These are phyloP conservation scores for Aspergillus amoenus DNA, from an alignment of 2,329 filamentous ascomycete genomes.

Conservation along the genomic window DNA sequence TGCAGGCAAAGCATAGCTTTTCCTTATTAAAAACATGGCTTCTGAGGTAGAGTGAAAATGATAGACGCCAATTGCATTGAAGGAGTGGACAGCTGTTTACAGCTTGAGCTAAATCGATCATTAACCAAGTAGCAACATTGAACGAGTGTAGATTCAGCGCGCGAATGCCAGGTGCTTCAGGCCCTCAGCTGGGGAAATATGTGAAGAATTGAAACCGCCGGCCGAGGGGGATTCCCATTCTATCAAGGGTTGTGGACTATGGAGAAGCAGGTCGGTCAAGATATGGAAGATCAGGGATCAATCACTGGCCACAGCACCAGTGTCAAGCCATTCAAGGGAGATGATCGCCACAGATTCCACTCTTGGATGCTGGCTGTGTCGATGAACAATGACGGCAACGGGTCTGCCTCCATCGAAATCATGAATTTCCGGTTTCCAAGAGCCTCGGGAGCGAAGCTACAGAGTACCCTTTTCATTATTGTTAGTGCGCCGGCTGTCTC, in stretches of 20 bases:
- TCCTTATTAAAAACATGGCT: constrained; percentile 28
- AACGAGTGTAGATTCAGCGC: constrained; percentile 10
- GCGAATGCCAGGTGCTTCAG: constrained; percentile 4
- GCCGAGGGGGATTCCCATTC: background rate
- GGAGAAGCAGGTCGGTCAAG: background rate
- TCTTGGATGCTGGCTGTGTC: background rate
- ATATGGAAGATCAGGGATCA: background rate
- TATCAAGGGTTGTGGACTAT: background rate
- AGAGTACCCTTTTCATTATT: background rate
- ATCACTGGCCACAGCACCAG: no score
- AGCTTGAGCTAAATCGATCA: constrained; percentile 8
- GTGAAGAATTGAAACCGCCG: background rate
- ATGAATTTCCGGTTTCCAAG: background rate
- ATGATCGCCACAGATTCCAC: constrained; percentile 8
- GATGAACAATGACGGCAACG: background rate
- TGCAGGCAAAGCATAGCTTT: constrained; percentile 26
- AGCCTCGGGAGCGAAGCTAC: background rate
- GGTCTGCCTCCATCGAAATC: background rate
- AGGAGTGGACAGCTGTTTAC: constrained; percentile 12
- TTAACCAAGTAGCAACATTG: constrained; percentile 7
- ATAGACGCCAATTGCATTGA: constrained; percentile 1
- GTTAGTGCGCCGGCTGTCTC: background rate
- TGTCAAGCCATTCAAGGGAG: background rate
- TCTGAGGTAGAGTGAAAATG: background rate
- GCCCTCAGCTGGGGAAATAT: background rate